Evolutionary conservation across 495 filamentous ascomycete species (phyloP).

Genomic region (Pseudoneurospora amorphoporcata): DNA sequence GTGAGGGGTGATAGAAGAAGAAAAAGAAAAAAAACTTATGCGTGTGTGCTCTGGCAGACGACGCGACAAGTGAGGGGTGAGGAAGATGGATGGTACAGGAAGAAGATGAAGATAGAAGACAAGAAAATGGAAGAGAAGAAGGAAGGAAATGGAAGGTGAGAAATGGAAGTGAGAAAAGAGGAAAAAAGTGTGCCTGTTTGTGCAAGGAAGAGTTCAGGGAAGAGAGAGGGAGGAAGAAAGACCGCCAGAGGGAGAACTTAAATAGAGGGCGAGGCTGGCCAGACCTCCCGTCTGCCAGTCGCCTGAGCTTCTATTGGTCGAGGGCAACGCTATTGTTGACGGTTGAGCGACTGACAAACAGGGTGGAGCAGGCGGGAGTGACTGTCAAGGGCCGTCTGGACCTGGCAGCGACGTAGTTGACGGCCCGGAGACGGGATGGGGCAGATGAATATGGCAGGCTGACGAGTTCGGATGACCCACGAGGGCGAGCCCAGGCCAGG

Average conservation of each 20-base stretch:
- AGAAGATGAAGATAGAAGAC: not conserved
- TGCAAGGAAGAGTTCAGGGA: not conserved
- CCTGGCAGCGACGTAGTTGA: not conserved
- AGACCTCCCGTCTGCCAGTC: not conserved
- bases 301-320: not conserved
- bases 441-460: not conserved
- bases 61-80: not conserved
- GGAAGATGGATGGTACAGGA: not conserved
- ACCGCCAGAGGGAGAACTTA: not conserved
- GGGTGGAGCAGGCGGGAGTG: constrained; percentile 7
- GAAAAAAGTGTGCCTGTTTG: not conserved
- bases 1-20: not conserved
- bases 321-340: constrained; percentile 5
- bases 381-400: not conserved
- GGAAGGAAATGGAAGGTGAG: not conserved
- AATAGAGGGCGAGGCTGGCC: not conserved
- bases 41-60: not conserved
- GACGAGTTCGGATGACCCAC: not conserved
- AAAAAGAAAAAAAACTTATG: not conserved
- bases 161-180: not conserved
- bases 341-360: not conserved
- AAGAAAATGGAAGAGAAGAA: not conserved
- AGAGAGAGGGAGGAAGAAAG: not conserved
- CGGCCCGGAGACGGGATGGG: not conserved
- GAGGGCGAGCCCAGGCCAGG: not conserved